A percentile compares a stretch with the other conserved stretches of the same genome.
Evolutionary conservation across 116 monocot genomes (phyloP).

Genomic region (Cymodocea nodosa): DNA sequence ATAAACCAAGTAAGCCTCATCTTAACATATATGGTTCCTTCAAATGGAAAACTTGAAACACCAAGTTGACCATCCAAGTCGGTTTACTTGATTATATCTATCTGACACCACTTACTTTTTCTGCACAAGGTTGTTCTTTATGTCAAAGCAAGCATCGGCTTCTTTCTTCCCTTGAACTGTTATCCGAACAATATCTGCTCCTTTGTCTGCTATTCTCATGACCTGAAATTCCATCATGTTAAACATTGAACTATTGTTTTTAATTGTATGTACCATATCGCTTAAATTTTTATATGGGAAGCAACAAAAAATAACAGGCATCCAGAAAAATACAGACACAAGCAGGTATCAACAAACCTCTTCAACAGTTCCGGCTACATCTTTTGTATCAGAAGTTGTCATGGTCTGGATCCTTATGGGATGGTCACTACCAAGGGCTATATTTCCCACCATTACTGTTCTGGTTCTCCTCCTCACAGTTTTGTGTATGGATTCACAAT

Average conservation of each 20-base stretch:
- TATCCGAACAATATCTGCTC: slow-evolving; percentile 95
- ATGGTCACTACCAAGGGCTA: slow-evolving; percentile 87
- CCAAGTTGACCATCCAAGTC: not conserved
- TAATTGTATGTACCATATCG: too few relatives aligned
- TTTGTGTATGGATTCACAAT: slow-evolving; percentile 76
- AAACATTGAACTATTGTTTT: not conserved
- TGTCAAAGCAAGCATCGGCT: slow-evolving; percentile 99
- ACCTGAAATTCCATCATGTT: slow-evolving; percentile 35
- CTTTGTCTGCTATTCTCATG: slow-evolving; percentile 99
- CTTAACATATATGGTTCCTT: not conserved
- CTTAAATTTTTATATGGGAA: too few relatives aligned
- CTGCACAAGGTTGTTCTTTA: slow-evolving; percentile 91
- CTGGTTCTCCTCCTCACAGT: slow-evolving; percentile 85
- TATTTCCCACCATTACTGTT: slow-evolving; percentile 90
- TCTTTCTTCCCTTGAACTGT: slow-evolving; percentile 98
- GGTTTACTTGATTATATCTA: not conserved
- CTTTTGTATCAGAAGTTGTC: slow-evolving; percentile 98
- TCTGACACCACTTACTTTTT: slow-evolving; percentile 46
- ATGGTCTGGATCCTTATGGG: slow-evolving; percentile 93
- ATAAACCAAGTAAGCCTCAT: slow-evolving; percentile 3
- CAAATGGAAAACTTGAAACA: not conserved
- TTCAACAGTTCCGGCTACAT: slow-evolving; percentile 84
- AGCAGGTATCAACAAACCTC: slow-evolving; percentile 36
- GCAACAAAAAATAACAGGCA: not conserved
- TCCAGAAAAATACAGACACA: not conserved